Evolutionary conservation across 331 rosid genomes (phyloP), one percentile per base, ranked within the genome.

Genomic region (Quercus tomentella): DNA sequence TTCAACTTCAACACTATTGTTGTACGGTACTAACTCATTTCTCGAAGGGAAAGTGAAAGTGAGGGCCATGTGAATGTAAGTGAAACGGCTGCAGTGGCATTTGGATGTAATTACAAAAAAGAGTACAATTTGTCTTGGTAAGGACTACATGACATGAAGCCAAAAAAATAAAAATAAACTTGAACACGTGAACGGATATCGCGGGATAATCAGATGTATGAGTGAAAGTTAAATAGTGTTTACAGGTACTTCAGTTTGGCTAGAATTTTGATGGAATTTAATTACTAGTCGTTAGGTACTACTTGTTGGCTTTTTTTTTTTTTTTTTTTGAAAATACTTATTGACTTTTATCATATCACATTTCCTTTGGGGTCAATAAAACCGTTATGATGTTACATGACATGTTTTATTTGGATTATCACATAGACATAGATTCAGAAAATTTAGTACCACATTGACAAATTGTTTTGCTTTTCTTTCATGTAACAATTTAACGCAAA

Each of bases 111-210:
- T 77, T 80, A 81, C 77, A 43, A 4, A 21, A 25, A 61, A 31
- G 70, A 70, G 84, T 80, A 72, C 82, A 49, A 20, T 54, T 31
- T 49, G 31, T 31, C 41, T 72, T 57, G 55, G 80, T 81, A n/a
- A 25, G 71, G 22, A 45, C 49, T 0, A 35, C 43, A 30, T 30
- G 20, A 12, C 45, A 8, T 37, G 55, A 28, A 26, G 15, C 57
- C 35, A 31, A 73, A 18, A 17, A 55, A 16, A 6, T 28, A 73
- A 14, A 17, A 55, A 16, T 3, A 35, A 55, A 7, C 20, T 17
- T 73, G 12, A 20, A 63, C 58, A 77, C 61, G 89, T 84, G 95
- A 91, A 81, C 88, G 89, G 90, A 89, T 88, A 76, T 79, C 61
- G 85, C 82, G 88, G 91, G 82, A 92, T 88, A 83, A 89, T 87